These are phyloP conservation scores for Butyriboletus appendiculatus DNA, from an alignment of 1,284 basidiomycete genomes.

Conservation along the genomic window DNA sequence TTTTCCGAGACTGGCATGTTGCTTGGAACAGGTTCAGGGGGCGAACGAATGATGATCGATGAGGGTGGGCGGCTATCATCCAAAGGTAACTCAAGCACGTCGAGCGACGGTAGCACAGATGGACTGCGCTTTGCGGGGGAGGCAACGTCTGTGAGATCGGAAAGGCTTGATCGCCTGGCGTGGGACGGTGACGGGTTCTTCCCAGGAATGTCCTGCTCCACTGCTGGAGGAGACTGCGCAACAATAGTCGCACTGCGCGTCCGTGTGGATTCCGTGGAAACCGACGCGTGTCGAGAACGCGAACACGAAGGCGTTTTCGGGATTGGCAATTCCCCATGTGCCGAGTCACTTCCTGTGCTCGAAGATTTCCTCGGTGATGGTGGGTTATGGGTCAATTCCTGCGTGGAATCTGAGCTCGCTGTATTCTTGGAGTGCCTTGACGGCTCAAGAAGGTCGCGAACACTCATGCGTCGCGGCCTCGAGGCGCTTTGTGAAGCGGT, in stretches of 20 bases:
- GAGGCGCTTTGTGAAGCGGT: slow-evolving; percentile 5
- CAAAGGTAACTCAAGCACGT: slow-evolving; percentile 13
- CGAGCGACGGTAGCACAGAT: slow-evolving; percentile 10
- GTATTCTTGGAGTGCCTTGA: slow-evolving; percentile 10
- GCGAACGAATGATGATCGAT: slow-evolving; percentile 22
- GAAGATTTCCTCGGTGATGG: slow-evolving; percentile 12
- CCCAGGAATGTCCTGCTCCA: slow-evolving; percentile 3
- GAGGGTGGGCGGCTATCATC: slow-evolving; percentile 21
- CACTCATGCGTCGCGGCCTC: slow-evolving; percentile 17
- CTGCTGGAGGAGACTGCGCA: slow-evolving; percentile 1
- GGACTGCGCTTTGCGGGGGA: slow-evolving; percentile 1
- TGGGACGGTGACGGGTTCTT: neutral
- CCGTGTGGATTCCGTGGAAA: slow-evolving; percentile 18
- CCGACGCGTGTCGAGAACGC: slow-evolving; percentile 20
- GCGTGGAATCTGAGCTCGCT: slow-evolving; percentile 6
- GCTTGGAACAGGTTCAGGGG: slow-evolving; percentile 9
- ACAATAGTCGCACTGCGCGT: slow-evolving; percentile 16
- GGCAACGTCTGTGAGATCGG: slow-evolving; percentile 5
- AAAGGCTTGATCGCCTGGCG: neutral
- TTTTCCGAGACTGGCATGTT: neutral
- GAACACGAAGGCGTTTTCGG: slow-evolving; percentile 23
- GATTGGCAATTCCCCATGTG: slow-evolving; percentile 6
- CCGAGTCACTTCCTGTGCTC: slow-evolving; percentile 6
- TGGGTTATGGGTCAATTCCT: slow-evolving; percentile 2
- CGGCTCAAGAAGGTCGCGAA: slow-evolving; percentile 30